Evolutionary conservation across 306 rosid genomes (phyloP), one percentile per base, ranked within the genome.

Genomic region (Quercus bicolor): DNA sequence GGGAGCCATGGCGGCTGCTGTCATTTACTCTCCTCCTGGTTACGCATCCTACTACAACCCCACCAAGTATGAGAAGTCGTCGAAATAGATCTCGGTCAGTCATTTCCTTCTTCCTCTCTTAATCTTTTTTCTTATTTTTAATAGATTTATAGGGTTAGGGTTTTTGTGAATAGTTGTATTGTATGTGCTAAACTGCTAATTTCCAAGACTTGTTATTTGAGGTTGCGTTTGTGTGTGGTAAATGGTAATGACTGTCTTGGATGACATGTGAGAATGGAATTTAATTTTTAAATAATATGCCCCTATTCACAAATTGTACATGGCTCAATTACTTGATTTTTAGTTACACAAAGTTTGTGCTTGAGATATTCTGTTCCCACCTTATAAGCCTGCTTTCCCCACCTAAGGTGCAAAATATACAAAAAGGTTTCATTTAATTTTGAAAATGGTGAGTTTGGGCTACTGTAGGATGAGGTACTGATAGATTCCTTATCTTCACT

Each of bases 11-110:
- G 64, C 28, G 1, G 85, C 89, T 1, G 78, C 87, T 40, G 77
- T 77, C 20, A 2, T 83, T 28, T 86, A 80, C 77, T 86, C 89
- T 51, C 89, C 87, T 64, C 89, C 87, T 4, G 72, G 68, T 78
- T 82, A 74, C 48, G 45, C 21, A 18, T 56, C 45, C 19, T 77
- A 45, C 57, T 68, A n/a, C n/a, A 73, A 55, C 56, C 73, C 66
- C 68, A 56, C 56, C 57, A 31, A 43, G 10, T 72, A 80, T 20
- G 11, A 37, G 45, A 37, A 37, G 45, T 52, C 83, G 16, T 21
- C 69, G 62, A 76, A 85, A 26, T 78, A 73, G 57, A 70, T 71
- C 28, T 16, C 1, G 52, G 76, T 77, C 33, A 20, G 45, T 37
- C 45, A 37, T 37, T 37, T 7, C 45, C 45, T 8, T 37, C 45